Base-by-base conservation (phyloP, 148 eudicot species). In the Camellia granthamiana region DNA sequence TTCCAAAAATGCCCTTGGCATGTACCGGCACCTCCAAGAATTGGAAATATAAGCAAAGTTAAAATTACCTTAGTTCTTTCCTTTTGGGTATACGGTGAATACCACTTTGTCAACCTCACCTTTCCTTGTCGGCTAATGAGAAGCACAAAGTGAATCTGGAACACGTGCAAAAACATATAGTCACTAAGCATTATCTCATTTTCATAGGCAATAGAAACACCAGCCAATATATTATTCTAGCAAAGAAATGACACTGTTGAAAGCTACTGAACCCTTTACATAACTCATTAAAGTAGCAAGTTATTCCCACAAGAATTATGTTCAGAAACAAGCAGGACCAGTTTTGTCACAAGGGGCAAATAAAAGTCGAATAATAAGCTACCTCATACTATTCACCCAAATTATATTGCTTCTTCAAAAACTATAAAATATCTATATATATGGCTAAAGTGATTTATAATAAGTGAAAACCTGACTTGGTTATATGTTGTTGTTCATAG, bases 81-180 rank as follows among this genome's bases (percentile, higher is more conserved):
- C 83, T 94, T 94, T 69, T 92, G 96, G 23, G 97, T 55, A 83
- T 94, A 94, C 78, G 98, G 96, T 64, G 97, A 94, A 84, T 94
- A 94, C 98, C 98, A 94, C 80, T 94, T 94, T 14, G 98, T 92
- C 87, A 94, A 81, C 83, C 97, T 92, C 77, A 92, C 98, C 82
- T 94, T 94, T 79, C 98, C 98, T 83, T 94, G 98, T 74, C 98
- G 90, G 85, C 92, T 94, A 66, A 94, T 87, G 19, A 94, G 91
- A 66, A 94, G 89, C 82, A 94, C 97, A 82, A 94, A 94, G 51
- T 92, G 94, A 90, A 94, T 94, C 96, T 94, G 91, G 21, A 86
- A 82, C 42, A 77, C 41, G 18, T 41, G 73, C 16, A 69, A 30
- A 8, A 60, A 7, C 51, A 47, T 47, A 47, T 30, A 61, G 63